phyloP scores from a whole-genome alignment of 1,284 basidiomycete species.

The Ganoderma lingzhi region DNA sequence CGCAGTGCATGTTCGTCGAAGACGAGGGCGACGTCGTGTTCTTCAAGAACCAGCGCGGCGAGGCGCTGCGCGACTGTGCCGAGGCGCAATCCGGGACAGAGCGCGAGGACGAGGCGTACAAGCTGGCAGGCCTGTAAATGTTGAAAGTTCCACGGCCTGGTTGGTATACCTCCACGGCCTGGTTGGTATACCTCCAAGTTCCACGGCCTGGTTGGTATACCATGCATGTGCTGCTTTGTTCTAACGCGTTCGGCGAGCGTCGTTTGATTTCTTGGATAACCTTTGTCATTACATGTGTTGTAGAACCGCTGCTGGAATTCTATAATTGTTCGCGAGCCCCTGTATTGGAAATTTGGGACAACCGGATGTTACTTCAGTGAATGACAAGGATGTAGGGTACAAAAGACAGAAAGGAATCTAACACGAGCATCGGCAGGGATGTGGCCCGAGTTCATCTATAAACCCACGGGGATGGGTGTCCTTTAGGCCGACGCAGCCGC shows the following conservation, averaged over 20 bases:
- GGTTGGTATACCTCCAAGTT: too few species aligned
- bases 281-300: neutral
- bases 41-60: constrained; percentile 75
- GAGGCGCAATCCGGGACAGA: neutral
- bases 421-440: neutral
- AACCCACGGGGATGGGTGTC: too few species aligned
- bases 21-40: constrained; percentile 79
- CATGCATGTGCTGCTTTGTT: too few species aligned
- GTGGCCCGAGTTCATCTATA: neutral
- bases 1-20: constrained; percentile 73
- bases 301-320: neutral
- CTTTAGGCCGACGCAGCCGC: too few species aligned
- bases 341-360: neutral
- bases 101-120: constrained; percentile 8
- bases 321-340: neutral
- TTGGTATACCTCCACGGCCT: too few species aligned
- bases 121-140: constrained; percentile 10
- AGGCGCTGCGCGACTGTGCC: constrained; percentile 42
- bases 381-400: neutral
- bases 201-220: too few species aligned
- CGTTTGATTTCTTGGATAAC: neutral
- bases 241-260: too few species aligned
- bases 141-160: too few species aligned
- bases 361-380: neutral
- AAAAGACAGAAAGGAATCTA: neutral